Conservation (phyloP, 2,329 filamentous ascomycete species). For the Periglandula ipomoeae region DNA sequence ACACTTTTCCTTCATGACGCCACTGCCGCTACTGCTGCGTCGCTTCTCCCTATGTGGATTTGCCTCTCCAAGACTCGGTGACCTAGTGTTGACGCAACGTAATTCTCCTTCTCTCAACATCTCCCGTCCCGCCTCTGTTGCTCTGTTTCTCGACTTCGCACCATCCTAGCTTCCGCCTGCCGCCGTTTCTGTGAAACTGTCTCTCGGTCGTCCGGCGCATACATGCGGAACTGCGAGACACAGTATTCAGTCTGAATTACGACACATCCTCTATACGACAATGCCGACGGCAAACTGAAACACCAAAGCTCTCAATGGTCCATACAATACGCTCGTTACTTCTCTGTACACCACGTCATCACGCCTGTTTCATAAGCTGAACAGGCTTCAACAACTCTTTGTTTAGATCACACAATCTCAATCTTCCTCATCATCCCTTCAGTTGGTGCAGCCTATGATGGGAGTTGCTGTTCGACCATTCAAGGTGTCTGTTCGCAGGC, state of each 20-base stretch:
- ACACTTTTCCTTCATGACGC: not conserved
- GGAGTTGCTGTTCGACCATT: constrained; percentile 7
- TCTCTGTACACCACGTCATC: not conserved
- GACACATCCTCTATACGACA: not conserved
- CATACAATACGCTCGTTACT: not conserved
- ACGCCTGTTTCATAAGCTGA: not conserved
- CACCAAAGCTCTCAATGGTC: not conserved
- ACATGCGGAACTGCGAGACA: not conserved
- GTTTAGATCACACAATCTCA: not conserved
- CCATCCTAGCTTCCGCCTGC: too few species aligned
- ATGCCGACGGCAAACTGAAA: not conserved
- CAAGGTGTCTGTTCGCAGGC: constrained; percentile 5
- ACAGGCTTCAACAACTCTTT: not conserved
- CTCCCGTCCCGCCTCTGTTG: not conserved
- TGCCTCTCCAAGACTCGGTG: not conserved
- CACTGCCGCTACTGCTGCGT: not conserved
- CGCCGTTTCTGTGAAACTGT: not conserved
- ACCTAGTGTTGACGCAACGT: too few species aligned
- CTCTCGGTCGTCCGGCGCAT: not conserved
- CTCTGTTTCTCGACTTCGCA: not conserved
- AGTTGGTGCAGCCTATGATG: not conserved
- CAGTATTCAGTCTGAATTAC: not conserved
- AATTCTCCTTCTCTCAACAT: not conserved
- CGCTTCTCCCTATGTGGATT: not conserved
- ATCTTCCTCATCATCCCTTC: not conserved